A percentile compares a stretch with the other conserved stretches of the same genome.
phyloP scores from a whole-genome alignment of 345 rosid species.

The Eucalyptus cloeziana region DNA sequence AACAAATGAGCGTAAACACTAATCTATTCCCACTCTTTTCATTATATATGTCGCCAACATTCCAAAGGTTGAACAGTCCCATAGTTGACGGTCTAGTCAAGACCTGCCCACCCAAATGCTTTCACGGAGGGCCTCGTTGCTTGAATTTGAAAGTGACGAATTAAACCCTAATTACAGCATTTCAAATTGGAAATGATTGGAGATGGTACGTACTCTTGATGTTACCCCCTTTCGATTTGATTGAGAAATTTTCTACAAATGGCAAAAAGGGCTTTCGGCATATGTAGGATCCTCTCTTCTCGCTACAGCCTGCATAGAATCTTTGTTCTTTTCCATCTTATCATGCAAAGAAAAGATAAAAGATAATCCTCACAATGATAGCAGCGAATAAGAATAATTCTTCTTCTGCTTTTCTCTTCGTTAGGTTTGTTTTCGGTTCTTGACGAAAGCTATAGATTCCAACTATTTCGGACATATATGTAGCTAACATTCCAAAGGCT shows the following conservation, averaged over 20 bases:
- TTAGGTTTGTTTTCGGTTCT: neutral
- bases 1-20: neutral
- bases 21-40: neutral
- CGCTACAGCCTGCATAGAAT: neutral
- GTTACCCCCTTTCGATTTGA: neutral
- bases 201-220: neutral
- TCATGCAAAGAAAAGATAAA: neutral
- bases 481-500: neutral
- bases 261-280: neutral
- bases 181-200: neutral
- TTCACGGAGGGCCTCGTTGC: neutral
- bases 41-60: neutral
- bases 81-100: neutral
- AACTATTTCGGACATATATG: neutral
- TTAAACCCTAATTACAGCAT: neutral
- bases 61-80: too few species aligned
- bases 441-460: neutral
- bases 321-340: neutral
- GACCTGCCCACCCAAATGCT: neutral
- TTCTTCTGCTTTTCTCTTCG: neutral
- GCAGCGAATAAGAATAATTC: neutral
- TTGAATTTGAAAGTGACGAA: neutral
- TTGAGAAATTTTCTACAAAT: neutral
- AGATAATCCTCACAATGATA: neutral
- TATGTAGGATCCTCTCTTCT: neutral